Percentiles rank a stretch among this genome's conserved stretches.
Evolutionary conservation across 441 rosid genomes (phyloP).

Genomic region (Geranium incanum): DNA sequence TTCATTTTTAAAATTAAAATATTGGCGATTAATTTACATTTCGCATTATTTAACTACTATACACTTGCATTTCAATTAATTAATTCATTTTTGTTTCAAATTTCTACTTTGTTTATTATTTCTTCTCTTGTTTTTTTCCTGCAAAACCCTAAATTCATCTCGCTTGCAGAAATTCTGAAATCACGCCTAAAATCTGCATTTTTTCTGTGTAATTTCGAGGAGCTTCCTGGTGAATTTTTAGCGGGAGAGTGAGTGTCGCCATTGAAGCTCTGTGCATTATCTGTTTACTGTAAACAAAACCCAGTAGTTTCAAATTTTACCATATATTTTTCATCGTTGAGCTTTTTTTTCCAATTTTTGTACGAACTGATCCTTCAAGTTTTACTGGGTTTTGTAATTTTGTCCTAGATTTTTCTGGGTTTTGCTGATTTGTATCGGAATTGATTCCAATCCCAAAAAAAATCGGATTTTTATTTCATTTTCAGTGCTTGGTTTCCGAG

Average conservation of each 20-base stretch:
- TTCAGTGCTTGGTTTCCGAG: neutral
- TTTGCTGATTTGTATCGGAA: neutral
- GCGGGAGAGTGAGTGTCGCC: slow-evolving; percentile 21
- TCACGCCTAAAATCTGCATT: slow-evolving; percentile 20
- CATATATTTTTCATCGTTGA: slow-evolving; percentile 3
- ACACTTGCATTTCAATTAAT: slow-evolving; percentile 25
- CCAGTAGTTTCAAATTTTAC: neutral
- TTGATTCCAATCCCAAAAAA: neutral
- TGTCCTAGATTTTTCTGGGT: neutral
- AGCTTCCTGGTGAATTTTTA: slow-evolving; percentile 24
- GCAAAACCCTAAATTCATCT: slow-evolving; percentile 68
- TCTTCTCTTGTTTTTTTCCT: slow-evolving; percentile 32
- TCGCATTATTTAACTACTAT: slow-evolving; percentile 35
- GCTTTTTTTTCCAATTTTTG: neutral
- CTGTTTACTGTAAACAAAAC: slow-evolving; percentile 1
- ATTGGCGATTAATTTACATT: slow-evolving; percentile 40
- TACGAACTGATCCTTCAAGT: neutral
- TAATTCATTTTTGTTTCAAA: slow-evolving; percentile 5
- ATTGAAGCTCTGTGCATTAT: slow-evolving; percentile 26
- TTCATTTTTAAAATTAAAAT: slow-evolving; percentile 51
- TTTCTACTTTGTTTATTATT: slow-evolving; percentile 43
- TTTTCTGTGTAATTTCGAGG: slow-evolving; percentile 27
- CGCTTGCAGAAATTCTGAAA: slow-evolving; percentile 31
- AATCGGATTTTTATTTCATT: neutral
- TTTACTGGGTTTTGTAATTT: neutral